Percentiles rank a stretch among this genome's conserved stretches.
These are phyloP conservation scores for Pyrrhoderma noxium DNA, from an alignment of 1,284 basidiomycete species.

Conservation along the genomic window DNA sequence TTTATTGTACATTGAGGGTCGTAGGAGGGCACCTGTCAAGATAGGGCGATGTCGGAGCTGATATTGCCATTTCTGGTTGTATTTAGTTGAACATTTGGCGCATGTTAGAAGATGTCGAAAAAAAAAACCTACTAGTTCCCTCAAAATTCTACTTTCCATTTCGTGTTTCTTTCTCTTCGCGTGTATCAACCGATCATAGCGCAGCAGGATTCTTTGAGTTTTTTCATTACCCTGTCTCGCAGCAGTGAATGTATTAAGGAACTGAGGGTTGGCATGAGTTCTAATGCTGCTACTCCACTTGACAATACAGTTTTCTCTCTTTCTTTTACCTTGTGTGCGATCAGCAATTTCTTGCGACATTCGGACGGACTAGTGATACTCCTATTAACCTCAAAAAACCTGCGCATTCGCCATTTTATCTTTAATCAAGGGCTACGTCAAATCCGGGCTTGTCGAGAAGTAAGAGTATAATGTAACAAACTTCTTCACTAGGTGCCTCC, in stretches of 20 bases:
- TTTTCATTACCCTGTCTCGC: slow-evolving; percentile 46
- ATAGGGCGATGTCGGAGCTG: slow-evolving; percentile 49
- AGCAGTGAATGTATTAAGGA: slow-evolving; percentile 49
- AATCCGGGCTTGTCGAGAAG: slow-evolving; percentile 5
- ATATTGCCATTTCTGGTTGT: slow-evolving; percentile 40
- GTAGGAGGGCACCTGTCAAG: slow-evolving; percentile 60
- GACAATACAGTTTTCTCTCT: too few relatives aligned
- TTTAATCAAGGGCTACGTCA: slow-evolving; percentile 26
- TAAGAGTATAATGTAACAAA: slow-evolving; percentile 28
- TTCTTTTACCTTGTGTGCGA: slow-evolving; percentile 51
- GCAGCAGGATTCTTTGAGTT: slow-evolving; percentile 37
- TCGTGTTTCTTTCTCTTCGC: slow-evolving; percentile 42
- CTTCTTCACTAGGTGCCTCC: slow-evolving; percentile 46
- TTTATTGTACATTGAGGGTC: slow-evolving; percentile 51
- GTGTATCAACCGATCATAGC: slow-evolving; percentile 50
- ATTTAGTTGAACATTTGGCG: neutral
- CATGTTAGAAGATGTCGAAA: neutral
- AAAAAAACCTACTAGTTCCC: slow-evolving; percentile 51
- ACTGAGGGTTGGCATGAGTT: slow-evolving; percentile 46
- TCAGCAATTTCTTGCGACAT: slow-evolving; percentile 39
- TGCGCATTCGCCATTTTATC: slow-evolving; percentile 50
- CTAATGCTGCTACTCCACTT: too few relatives aligned
- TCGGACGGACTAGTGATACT: slow-evolving; percentile 41
- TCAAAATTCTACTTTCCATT: slow-evolving; percentile 38
- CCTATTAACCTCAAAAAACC: slow-evolving; percentile 46